A percentile compares a stretch with the other conserved stretches of the same genome.
phyloP scores from a whole-genome alignment of 1,139 yeast species.

The Taphrina deformans region DNA sequence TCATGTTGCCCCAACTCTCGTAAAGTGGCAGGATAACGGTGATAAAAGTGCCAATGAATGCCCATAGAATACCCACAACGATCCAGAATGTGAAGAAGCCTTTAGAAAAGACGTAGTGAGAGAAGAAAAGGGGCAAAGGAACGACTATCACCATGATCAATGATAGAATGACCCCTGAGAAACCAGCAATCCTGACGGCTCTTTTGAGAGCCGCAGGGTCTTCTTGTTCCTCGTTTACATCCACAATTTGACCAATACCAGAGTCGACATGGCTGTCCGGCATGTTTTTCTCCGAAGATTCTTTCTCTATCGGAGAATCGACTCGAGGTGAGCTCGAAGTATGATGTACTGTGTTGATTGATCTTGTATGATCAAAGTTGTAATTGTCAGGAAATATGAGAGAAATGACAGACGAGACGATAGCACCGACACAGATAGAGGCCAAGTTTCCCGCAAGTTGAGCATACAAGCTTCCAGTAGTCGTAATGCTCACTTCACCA shows the following conservation, averaged over 20 bases:
- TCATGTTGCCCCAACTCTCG: constrained; percentile 45
- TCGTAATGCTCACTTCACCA: constrained; percentile 38
- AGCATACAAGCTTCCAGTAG: constrained; percentile 45
- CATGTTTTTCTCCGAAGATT: constrained; percentile 8
- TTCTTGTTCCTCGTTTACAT: constrained; percentile 8
- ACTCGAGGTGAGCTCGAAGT: neutral
- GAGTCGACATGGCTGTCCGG: neutral
- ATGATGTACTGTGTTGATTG: constrained; percentile 35
- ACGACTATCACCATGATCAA: constrained; percentile 44
- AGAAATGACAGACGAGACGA: constrained; percentile 13
- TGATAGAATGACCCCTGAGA: constrained; percentile 41
- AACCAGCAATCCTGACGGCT: constrained; percentile 41
- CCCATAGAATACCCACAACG: constrained; percentile 49
- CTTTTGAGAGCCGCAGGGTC: constrained; percentile 20
- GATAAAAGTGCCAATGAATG: constrained; percentile 45
- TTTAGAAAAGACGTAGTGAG: constrained; percentile 45
- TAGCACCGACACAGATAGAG: constrained; percentile 41
- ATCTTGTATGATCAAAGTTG: constrained; percentile 47
- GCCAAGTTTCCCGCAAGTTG: constrained; percentile 47
- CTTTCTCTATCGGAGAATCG: neutral
- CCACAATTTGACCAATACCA: constrained; percentile 2
- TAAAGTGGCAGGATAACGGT: constrained; percentile 48
- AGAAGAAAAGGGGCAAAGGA: constrained; percentile 48
- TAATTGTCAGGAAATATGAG: constrained; percentile 48
- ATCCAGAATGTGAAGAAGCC: constrained; percentile 49